These are phyloP conservation scores for Pythium brachiatum DNA, from an alignment of 352 stramenopile genomes.

Conservation along the genomic window DNA sequence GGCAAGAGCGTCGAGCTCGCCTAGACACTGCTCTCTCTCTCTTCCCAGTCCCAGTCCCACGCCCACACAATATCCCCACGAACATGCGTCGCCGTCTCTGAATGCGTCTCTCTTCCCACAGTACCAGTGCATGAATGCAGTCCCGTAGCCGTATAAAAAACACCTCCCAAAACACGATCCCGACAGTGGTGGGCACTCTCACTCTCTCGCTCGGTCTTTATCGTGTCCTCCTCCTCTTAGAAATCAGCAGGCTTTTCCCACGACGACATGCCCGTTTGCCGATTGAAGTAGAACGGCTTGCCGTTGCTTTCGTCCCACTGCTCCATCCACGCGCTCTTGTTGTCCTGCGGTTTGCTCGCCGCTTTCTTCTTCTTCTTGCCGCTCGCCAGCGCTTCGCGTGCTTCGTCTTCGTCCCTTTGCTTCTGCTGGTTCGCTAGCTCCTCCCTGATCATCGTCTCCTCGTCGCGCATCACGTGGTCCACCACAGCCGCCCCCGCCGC, in stretches of 20 bases:
- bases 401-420: conserved; percentile 29
- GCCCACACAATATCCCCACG: neutral
- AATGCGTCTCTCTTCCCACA: too few relatives aligned
- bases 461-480: conserved; percentile 67
- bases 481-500: conserved; percentile 60
- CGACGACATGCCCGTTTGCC: conserved; percentile 72
- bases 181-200: neutral
- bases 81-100: conserved; percentile 6
- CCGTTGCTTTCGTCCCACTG: conserved; percentile 72
- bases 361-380: conserved; percentile 32
- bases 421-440: conserved; percentile 55
- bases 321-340: conserved; percentile 51
- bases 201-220: neutral
- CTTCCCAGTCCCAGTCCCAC: neutral
- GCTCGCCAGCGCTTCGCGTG: neutral
- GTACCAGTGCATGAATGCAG: neutral
- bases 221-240: too few relatives aligned
- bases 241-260: conserved; percentile 80
- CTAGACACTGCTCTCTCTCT: conserved; percentile 24
- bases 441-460: conserved; percentile 54
- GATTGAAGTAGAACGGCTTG: conserved; percentile 89
- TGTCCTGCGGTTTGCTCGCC: neutral
- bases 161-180: conserved; percentile 3
- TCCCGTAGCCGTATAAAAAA: neutral
- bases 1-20: conserved; percentile 84